Base-by-base conservation (phyloP, 768 basidiomycete genomes). In the Collybia nuda region DNA sequence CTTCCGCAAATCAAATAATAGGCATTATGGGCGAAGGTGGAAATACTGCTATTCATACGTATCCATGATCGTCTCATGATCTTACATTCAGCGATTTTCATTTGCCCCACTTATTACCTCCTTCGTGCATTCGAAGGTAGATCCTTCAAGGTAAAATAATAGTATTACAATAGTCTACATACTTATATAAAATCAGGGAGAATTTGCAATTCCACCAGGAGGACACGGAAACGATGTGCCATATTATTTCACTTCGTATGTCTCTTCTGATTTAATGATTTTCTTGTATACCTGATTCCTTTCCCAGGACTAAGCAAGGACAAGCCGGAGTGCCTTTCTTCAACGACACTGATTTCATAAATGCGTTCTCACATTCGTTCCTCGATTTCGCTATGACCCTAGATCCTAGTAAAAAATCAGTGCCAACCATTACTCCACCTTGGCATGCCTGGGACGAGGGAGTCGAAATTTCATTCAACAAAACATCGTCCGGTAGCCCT, bases 381-480 rank as follows among this genome's bases (percentile, higher is more conserved):
- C 40, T 71, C n/a, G 63, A 69, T 47, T 74, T 75, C 35, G 71
- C 53, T 1, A 51, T 65, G 22, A 46, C 61, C 1, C 50, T 62
- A 12, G 51, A 73, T 51, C 66, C 70, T 0, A 71, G 71, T 22
- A 26, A 56, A 7, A 73, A 69, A 44, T 54, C 46, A n/a, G 57
- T 59, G 0, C 56, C 66, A 26, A 65, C 71, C 45, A 70, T 72
- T 37, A 71, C 71, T 0, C 76, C 75, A 12, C 21, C 26, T 0
- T 77, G 74, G 73, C 49, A 44, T 0, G 41, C 36, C 5, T 76
- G 67, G 65, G 43, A 41, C 1, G 61, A 53, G 2, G 54, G 53
- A 6, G 55, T 54, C 3, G 78, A 80, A 61, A 78, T 81, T 73
- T 45, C 78, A 6, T 81, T 80, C 58, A 80, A 77, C 52, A 52